Evolutionary conservation across 2,329 filamentous ascomycete species (phyloP).

Genomic region (Cytospora chrysosperma): DNA sequence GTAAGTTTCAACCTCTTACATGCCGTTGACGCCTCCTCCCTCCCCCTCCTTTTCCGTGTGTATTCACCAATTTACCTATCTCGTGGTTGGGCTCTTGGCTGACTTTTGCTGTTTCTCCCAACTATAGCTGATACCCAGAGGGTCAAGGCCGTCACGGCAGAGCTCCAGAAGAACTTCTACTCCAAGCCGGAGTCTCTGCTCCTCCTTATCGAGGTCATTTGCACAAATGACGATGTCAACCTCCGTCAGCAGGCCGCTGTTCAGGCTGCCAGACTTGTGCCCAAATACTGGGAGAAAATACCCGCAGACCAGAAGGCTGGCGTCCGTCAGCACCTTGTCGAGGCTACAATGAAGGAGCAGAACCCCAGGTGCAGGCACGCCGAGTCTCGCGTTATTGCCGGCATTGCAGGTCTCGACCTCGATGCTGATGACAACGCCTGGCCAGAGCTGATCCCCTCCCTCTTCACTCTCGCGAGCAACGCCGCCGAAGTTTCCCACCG

Average conservation of each 20-base stretch:
- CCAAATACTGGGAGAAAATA: conserved; percentile 81
- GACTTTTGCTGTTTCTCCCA: conserved; percentile 27
- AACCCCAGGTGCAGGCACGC: conserved; percentile 78
- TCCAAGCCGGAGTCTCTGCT: conserved; percentile 79
- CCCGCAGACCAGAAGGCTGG: conserved; percentile 73
- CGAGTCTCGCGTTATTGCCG: conserved; percentile 81
- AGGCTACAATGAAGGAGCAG: conserved; percentile 79
- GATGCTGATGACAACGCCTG: conserved; percentile 71
- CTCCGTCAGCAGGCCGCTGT: conserved; percentile 90
- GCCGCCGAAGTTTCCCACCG: conserved; percentile 69
- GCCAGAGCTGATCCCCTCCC: conserved; percentile 74
- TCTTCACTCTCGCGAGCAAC: conserved; percentile 77
- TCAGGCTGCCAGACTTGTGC: conserved; percentile 78
- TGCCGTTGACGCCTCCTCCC: conserved; percentile 10
- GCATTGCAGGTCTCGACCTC: conserved; percentile 82
- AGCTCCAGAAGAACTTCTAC: conserved; percentile 93
- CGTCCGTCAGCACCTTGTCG: conserved; percentile 78
- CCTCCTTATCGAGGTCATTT: conserved; percentile 83
- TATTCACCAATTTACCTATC: conserved; percentile 14
- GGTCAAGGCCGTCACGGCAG: conserved; percentile 85
- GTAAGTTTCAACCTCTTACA: conserved; percentile 52
- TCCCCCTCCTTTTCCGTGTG: conserved; percentile 21
- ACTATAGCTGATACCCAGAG: conserved; percentile 76
- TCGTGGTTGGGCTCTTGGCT: conserved; percentile 35
- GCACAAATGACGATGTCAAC: conserved; percentile 69